A percentile compares a stretch with the other conserved stretches of the same genome.
phyloP scores from a whole-genome alignment of 805 yeast genomes.

The Clavispora asparagi region DNA sequence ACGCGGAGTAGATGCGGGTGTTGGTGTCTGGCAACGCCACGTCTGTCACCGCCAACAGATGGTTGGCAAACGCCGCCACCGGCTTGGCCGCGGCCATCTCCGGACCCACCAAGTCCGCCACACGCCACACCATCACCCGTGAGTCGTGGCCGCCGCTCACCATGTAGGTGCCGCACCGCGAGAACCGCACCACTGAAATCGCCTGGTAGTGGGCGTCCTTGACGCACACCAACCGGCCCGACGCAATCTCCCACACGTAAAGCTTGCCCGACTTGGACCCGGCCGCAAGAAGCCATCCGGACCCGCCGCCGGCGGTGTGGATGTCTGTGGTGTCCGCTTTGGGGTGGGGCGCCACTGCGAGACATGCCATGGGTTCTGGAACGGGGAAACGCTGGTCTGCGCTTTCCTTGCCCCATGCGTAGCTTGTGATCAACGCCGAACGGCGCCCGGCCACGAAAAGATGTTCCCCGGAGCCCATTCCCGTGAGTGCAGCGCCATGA shows the following conservation, averaged over 20 bases:
- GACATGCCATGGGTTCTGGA: slow-evolving; percentile 69
- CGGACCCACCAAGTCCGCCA: slow-evolving; percentile 49
- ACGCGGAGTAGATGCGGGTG: slow-evolving; percentile 58
- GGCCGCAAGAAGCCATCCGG: slow-evolving; percentile 57
- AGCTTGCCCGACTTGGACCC: slow-evolving; percentile 73
- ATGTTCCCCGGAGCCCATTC: slow-evolving; percentile 44
- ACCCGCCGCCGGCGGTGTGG: background rate
- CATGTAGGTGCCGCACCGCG: slow-evolving; percentile 57
- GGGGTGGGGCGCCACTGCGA: slow-evolving; percentile 45
- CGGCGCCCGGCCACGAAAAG: slow-evolving; percentile 61
- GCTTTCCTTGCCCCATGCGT: slow-evolving; percentile 64
- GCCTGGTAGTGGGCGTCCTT: slow-evolving; percentile 83
- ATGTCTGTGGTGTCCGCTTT: background rate
- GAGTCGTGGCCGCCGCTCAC: slow-evolving; percentile 81
- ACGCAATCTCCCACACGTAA: slow-evolving; percentile 78
- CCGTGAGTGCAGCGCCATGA: slow-evolving; percentile 45
- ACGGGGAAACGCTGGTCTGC: slow-evolving; percentile 77
- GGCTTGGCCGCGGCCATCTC: slow-evolving; percentile 47
- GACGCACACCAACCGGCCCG: slow-evolving; percentile 69
- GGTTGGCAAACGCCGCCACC: slow-evolving; percentile 54
- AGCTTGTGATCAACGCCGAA: slow-evolving; percentile 72
- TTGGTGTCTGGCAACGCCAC: slow-evolving; percentile 49
- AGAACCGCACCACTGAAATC: slow-evolving; percentile 53
- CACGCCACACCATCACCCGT: slow-evolving; percentile 69
- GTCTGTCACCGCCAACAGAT: slow-evolving; percentile 49